These are phyloP conservation scores for Elongisporangium senticosum DNA, from an alignment of 352 stramenopile species.

Conservation along the genomic window DNA sequence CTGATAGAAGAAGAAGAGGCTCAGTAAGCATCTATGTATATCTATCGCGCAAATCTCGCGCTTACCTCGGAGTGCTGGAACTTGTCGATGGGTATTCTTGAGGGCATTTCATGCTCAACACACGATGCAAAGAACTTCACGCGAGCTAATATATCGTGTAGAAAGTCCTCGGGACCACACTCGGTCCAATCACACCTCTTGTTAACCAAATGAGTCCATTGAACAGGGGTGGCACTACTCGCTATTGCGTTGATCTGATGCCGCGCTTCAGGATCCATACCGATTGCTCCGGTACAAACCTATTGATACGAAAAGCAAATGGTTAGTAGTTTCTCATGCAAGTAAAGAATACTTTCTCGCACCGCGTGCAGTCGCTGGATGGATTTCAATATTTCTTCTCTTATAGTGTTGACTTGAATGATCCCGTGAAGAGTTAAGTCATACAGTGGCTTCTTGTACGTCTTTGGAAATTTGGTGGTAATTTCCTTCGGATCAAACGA, in stretches of 20 bases:
- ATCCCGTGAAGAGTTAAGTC: conserved; percentile 20
- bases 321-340: conserved; percentile 2
- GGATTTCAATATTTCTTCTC: conserved; percentile 11
- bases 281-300: conserved; percentile 7
- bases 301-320: conserved; percentile 2
- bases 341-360: background rate
- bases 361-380: conserved; percentile 22
- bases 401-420: conserved; percentile 11
- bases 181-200: background rate
- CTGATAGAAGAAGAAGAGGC: conserved; percentile 11
- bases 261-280: conserved; percentile 6
- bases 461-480: background rate
- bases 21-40: background rate
- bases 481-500: background rate
- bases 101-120: conserved; percentile 13
- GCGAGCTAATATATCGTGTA: conserved; percentile 22
- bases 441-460: conserved; percentile 22
- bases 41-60: background rate
- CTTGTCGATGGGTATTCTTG: conserved; percentile 27
- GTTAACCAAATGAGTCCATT: background rate
- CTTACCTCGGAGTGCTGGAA: conserved; percentile 35
- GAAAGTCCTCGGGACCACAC: conserved; percentile 27
- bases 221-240: background rate
- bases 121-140: conserved; percentile 36
- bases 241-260: conserved; percentile 1